Conservation (phyloP, 164 flowering plant genomes). For the Chloranthus sessilifolius region DNA sequence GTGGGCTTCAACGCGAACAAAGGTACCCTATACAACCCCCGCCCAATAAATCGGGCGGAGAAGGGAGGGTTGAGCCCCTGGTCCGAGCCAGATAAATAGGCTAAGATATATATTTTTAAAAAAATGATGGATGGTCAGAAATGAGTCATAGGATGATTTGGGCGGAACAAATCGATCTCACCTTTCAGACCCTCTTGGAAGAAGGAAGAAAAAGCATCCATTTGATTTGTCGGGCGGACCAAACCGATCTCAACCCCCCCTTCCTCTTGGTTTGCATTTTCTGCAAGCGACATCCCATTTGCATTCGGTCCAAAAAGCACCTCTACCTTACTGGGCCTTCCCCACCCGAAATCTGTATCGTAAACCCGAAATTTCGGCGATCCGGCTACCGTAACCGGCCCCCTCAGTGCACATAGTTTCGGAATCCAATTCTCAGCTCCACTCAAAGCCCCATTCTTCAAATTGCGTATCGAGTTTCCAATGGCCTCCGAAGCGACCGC, state of each 20-base stretch:
- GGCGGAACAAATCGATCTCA: too few species aligned
- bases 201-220: conserved; percentile 23
- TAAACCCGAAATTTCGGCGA: conserved; percentile 34
- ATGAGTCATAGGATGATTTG: too few species aligned
- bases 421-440: conserved; percentile 17
- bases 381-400: conserved; percentile 23
- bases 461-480: conserved; percentile 11
- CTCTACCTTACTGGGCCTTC: conserved; percentile 40
- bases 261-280: conserved; percentile 27
- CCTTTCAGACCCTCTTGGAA: not conserved
- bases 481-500: conserved; percentile 18
- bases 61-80: too few species aligned
- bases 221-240: conserved; percentile 8
- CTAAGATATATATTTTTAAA: too few species aligned
- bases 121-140: too few species aligned
- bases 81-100: too few species aligned
- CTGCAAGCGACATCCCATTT: conserved; percentile 28
- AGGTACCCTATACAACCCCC: too few species aligned
- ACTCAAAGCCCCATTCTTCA: conserved; percentile 9
- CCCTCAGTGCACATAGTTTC: not conserved
- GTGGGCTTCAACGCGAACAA: too few species aligned
- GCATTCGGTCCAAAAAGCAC: conserved; percentile 24
- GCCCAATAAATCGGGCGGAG: too few species aligned
- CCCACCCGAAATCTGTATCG: conserved; percentile 57
- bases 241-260: conserved; percentile 47